Base-by-base conservation (phyloP, 225 moss, liverwort and hornwort species). In the Polytrichum commune region DNA sequence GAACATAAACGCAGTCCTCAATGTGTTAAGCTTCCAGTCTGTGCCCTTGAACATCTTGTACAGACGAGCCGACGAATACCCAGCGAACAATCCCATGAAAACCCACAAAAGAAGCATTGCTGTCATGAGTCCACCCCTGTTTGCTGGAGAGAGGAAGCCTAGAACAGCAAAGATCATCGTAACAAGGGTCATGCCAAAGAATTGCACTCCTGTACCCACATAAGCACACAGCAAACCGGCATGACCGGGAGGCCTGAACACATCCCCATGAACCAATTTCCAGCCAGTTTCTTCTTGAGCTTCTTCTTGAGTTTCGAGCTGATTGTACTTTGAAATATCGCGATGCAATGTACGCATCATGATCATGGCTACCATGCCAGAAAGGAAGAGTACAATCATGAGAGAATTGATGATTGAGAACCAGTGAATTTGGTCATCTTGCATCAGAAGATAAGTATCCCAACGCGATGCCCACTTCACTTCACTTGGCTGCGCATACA, bases 361-460 rank as follows among this genome's bases (percentile, higher is more conserved):
- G 78, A 95, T 95, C 94, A 95, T 95, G 30, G 94, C 94, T 55
- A 95, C 92, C 92, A 95, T 95, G 68, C 92, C 94, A 65, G 94
- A 95, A 64, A 95, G 81, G 73, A 95, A 95, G 80, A 95, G 76
- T 33, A 95, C 94, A 58, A 95, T 95, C 94, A 95, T 90, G 64
- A 95, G 83, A 3, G 94, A 95, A 77, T 95, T 95, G 71, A 95
- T 92, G 68, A 95, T 95, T 7, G 94, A 95, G 62, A 95, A 95
- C 94, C 94, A 95, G 63, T 95, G 94, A 54, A 95, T 95, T 79
- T 95, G 94, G 29, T 92, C 90, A 74, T 95, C 94, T 76, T 90
- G 85, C 92, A 92, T 95, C 69, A 90, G 86, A 55, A 95, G 88
- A 64, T 90, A 92, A 1, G 88, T 89, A 60, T 95, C 94, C 94